Base-by-base conservation (phyloP, 2,329 filamentous ascomycete genomes). In the Alternaria sp. region DNA sequence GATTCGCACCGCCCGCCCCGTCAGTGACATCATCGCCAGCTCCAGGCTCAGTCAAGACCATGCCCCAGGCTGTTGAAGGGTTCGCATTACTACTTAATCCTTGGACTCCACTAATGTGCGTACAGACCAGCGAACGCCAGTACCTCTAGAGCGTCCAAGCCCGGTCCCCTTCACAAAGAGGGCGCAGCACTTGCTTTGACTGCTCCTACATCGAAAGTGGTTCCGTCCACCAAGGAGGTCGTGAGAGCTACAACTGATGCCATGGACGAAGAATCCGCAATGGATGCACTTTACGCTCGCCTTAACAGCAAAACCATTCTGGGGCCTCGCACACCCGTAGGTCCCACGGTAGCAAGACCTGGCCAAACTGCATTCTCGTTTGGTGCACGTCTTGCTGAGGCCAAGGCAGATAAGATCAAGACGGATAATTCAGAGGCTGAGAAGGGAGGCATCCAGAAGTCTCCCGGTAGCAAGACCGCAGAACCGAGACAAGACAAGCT, bases 211-310 rank as follows among this genome's bases (percentile, higher is more conserved):
- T 9, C 40, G 11, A 25, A 30, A 6, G 9, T 51, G 26, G 6
- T 28, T 11, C 9, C 44, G 8, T 15, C 47, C 7, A 62, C 66
- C 55, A 58, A 55, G 12, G 55, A 67, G 13, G 10, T 19, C 49
- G 8, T 52, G 36, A 23, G 19, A 26, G 4, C 54, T n/a, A 13
- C 32, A 8, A 19, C 13, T 19, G n/a, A 50, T 21, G 47, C 19
- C 3, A 43, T 28, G 36, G 15, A 40, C 4, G 67, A 63, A 23
- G 49, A 59, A 49, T 45, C 56, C 15, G 61, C 58, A 8, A 44
- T 74, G 15, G 73, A 73, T 2, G 57, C 59, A 19, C 65, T 73
- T 51, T 75, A 68, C 52, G 68, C 69, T 13, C 69, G 67, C 8
- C 58, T 76, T 23, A 68, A 58, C 23, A 49, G 59, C 12, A 55